Conservation (phyloP, 1,139 yeast genomes). For the Taphrina flavorubra region DNA sequence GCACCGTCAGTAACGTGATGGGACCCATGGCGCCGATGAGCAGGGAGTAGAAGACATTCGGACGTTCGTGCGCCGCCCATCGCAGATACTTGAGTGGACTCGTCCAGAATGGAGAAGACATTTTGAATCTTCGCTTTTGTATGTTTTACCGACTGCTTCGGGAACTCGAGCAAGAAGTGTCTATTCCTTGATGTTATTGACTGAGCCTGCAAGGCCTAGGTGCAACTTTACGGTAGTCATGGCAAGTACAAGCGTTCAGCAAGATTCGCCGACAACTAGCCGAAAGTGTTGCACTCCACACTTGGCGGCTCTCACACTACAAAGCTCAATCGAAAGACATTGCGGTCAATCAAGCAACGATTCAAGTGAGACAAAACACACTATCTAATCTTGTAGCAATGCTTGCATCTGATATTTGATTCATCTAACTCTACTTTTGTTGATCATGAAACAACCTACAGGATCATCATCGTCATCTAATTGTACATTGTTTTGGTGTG, state of each 20-base stretch:
- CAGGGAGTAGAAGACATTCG: constrained; percentile 38
- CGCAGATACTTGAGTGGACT: constrained; percentile 29
- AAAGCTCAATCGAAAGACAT: background rate
- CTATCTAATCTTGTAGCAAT: too few species aligned
- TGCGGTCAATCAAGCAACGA: too few species aligned
- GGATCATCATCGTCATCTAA: background rate
- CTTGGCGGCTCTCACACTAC: background rate
- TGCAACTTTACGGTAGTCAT: background rate
- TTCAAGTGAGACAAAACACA: too few species aligned
- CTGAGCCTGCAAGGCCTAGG: too few species aligned
- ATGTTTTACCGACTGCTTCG: too few species aligned
- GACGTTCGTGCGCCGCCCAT: constrained; percentile 41
- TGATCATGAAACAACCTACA: constrained; percentile 2
- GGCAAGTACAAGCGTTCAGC: background rate
- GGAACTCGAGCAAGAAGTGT: too few species aligned
- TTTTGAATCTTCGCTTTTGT: background rate
- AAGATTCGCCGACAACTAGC: background rate
- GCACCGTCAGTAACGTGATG: constrained; percentile 23
- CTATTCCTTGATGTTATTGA: too few species aligned
- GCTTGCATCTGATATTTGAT: background rate
- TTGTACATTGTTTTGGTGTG: background rate
- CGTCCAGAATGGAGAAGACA: constrained; percentile 40
- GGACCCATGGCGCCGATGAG: constrained; percentile 38
- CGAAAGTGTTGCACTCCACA: constrained; percentile 1
- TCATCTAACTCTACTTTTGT: background rate